Conservation (phyloP, 768 basidiomycete genomes). For the Termitomyces sp. region DNA sequence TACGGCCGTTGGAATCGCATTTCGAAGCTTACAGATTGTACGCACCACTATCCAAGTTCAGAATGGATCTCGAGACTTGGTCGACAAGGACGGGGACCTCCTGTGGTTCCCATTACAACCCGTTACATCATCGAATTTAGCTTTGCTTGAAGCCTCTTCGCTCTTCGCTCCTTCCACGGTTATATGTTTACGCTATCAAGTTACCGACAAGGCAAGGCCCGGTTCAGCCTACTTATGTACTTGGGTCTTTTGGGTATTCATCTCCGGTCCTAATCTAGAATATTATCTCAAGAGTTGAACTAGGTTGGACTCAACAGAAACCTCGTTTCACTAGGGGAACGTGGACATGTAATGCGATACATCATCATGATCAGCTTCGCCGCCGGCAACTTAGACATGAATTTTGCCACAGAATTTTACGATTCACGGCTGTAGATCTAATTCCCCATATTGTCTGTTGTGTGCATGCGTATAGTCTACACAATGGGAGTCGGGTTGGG, state of each 20-base stretch:
- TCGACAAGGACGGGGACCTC: not conserved
- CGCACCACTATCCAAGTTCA: not conserved
- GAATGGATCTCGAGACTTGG: not conserved
- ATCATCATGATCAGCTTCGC: not conserved
- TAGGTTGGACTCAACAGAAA: not conserved
- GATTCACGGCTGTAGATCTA: not conserved
- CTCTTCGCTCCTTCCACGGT: not conserved
- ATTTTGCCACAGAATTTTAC: not conserved
- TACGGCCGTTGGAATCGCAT: not conserved
- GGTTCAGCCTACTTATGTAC: not conserved
- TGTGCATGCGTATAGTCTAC: not conserved
- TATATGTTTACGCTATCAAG: not conserved
- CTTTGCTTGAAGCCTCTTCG: not conserved
- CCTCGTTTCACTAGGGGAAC: not conserved
- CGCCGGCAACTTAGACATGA: not conserved
- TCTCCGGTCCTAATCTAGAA: not conserved
- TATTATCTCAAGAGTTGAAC: not conserved
- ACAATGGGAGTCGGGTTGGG: not conserved
- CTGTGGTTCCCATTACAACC: not conserved
- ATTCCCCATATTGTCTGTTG: not conserved
- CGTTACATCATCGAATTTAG: not conserved
- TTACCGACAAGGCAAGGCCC: not conserved
- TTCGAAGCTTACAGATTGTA: not conserved
- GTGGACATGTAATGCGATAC: not conserved
- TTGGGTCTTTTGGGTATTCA: not conserved